Conservation (phyloP, 225 moss, liverwort and hornwort species). For the Bryum argenteum region DNA sequence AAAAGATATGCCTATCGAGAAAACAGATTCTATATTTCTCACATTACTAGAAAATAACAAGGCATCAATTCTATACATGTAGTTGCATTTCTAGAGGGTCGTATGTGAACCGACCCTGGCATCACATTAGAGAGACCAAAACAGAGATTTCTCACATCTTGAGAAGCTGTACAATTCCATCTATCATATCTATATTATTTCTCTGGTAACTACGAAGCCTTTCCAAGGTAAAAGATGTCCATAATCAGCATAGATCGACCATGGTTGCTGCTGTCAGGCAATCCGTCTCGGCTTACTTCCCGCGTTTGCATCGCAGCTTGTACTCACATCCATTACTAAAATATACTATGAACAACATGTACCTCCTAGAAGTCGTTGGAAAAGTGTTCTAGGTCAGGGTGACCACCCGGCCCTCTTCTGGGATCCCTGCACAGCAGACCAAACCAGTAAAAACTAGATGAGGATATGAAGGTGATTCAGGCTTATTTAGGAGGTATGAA, state of each 20-base stretch:
- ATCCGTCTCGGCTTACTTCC: not conserved
- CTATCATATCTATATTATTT: not conserved
- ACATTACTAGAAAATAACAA: no score
- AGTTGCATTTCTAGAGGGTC: no score
- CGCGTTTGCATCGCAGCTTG: not conserved
- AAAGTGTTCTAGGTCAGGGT: conserved; percentile 69
- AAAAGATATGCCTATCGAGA: no score
- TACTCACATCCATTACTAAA: not conserved
- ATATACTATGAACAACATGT: conserved; percentile 1
- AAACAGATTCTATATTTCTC: no score
- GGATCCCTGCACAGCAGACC: conserved; percentile 48
- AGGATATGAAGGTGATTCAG: not conserved
- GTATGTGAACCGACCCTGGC: not conserved
- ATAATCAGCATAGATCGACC: not conserved
- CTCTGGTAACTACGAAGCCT: not conserved
- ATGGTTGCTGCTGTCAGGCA: not conserved
- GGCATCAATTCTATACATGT: no score
- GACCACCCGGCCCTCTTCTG: conserved; percentile 48
- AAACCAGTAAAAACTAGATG: not conserved
- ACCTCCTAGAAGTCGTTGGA: conserved; percentile 34
- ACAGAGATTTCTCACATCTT: not conserved
- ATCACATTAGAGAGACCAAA: not conserved
- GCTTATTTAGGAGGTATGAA: conserved; percentile 10
- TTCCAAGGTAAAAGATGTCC: not conserved
- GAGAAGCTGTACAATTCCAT: conserved; percentile 25